Percentiles rank a stretch among this genome's conserved stretches.
Evolutionary conservation across 371 early-diverging fungal genomes (phyloP).

Genomic region (Saksenaea vasiformis): DNA sequence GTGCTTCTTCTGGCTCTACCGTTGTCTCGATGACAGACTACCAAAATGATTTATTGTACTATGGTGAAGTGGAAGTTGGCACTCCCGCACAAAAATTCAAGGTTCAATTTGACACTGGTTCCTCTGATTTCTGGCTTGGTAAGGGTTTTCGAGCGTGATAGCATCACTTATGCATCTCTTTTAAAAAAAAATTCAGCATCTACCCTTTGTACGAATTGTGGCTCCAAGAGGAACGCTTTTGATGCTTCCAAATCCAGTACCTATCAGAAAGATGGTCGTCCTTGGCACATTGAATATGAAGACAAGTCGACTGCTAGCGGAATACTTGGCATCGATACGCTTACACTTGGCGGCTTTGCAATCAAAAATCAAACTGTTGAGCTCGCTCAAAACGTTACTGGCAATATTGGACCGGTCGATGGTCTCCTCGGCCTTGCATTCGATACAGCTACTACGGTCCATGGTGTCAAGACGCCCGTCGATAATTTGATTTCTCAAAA

Average conservation of each 20-base stretch:
- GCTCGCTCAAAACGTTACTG: constrained; percentile 21
- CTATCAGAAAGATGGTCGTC: constrained; percentile 39
- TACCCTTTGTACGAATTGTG: constrained; percentile 22
- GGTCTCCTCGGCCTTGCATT: constrained; percentile 51
- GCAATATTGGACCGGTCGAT: constrained; percentile 23
- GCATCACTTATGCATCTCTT: constrained; percentile 17
- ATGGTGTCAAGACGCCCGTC: constrained; percentile 33
- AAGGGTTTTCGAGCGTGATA: constrained; percentile 9
- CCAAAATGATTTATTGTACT: constrained; percentile 45
- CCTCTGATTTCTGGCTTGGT: constrained; percentile 66
- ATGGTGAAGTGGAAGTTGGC: constrained; percentile 59
- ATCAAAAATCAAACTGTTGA: constrained; percentile 28
- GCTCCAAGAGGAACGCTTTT: constrained; percentile 36
- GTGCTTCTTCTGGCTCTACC: not conserved
- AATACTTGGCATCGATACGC: constrained; percentile 25
- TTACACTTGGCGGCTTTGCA: constrained; percentile 30
- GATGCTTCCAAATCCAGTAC: constrained; percentile 47
- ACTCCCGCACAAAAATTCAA: constrained; percentile 67
- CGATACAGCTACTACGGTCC: constrained; percentile 42
- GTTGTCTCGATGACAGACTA: constrained; percentile 22
- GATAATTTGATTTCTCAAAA: constrained; percentile 26
- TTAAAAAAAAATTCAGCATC: constrained; percentile 19
- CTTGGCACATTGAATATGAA: constrained; percentile 54
- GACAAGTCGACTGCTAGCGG: constrained; percentile 48
- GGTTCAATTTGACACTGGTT: constrained; percentile 77